Percentiles rank a stretch among this genome's conserved stretches.
These are phyloP conservation scores for Saccharomyces kudriavzevii DNA, from an alignment of 805 yeast species.

Conservation along the genomic window DNA sequence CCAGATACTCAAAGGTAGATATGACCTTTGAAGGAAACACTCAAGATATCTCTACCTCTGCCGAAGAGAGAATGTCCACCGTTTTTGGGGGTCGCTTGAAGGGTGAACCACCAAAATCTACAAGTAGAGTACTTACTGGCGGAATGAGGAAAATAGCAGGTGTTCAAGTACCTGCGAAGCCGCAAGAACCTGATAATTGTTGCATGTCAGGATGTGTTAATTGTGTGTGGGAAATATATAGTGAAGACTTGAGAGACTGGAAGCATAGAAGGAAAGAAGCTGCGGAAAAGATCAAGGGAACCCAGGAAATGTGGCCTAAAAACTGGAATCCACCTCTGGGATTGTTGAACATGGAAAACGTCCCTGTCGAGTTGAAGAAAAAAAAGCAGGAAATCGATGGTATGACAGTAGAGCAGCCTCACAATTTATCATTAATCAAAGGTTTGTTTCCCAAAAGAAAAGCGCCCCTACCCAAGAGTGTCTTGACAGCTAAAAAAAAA, in stretches of 20 bases:
- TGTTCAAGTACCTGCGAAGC: slow-evolving; percentile 69
- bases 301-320: slow-evolving; percentile 52
- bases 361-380: slow-evolving; percentile 27
- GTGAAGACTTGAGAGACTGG: slow-evolving; percentile 86
- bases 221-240: slow-evolving; percentile 92
- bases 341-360: slow-evolving; percentile 34
- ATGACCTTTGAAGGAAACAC: slow-evolving; percentile 34
- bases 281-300: slow-evolving; percentile 37
- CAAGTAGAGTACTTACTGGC: slow-evolving; percentile 26
- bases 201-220: slow-evolving; percentile 96
- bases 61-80: slow-evolving; percentile 40
- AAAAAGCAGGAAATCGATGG: slow-evolving; percentile 4
- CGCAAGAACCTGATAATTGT: slow-evolving; percentile 88
- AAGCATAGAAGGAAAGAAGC: slow-evolving; percentile 52
- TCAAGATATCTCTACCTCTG: slow-evolving; percentile 24
- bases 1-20: neutral
- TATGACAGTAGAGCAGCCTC: slow-evolving; percentile 14
- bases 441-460: slow-evolving; percentile 30
- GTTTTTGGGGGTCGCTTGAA: slow-evolving; percentile 52
- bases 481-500: slow-evolving; percentile 25
- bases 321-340: slow-evolving; percentile 52
- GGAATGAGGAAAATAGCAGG: slow-evolving; percentile 41
- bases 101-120: slow-evolving; percentile 40
- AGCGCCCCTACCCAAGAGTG: slow-evolving; percentile 28
- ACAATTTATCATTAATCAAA: neutral